Conservation (phyloP, 192 early-diverging fungal genomes). For the Phycomyces nitens region DNA sequence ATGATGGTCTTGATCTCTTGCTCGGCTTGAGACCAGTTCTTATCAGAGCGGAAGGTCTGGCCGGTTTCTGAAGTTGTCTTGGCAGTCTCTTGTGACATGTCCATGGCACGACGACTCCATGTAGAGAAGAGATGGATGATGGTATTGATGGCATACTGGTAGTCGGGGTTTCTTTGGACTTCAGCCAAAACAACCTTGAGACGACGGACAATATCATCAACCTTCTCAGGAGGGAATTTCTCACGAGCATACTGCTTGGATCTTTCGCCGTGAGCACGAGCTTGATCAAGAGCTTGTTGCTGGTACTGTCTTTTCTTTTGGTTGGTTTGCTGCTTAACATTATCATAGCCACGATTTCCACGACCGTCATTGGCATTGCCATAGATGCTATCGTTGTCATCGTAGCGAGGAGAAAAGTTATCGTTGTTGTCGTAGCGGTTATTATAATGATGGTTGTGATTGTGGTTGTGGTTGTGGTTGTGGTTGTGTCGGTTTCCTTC, state of each 20-base stretch:
- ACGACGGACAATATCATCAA: constrained; percentile 25
- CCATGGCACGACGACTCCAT: constrained; percentile 32
- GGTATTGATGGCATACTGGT: constrained; percentile 35
- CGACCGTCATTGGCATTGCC: too few species aligned
- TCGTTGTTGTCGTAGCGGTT: too few species aligned
- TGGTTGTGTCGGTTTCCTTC: too few species aligned
- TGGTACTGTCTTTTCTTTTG: constrained; percentile 10
- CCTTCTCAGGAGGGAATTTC: constrained; percentile 33
- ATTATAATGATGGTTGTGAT: too few species aligned
- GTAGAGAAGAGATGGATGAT: constrained; percentile 25
- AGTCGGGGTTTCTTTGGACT: constrained; percentile 40
- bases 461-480: too few species aligned
- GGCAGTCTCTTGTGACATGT: background rate
- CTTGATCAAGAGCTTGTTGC: constrained; percentile 6
- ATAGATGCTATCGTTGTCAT: too few species aligned
- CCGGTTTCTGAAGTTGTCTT: constrained; percentile 12
- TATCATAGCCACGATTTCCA: background rate
- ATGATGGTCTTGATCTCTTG: constrained; percentile 38
- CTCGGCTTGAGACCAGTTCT: constrained; percentile 21
- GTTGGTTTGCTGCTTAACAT: background rate
- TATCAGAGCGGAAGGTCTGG: constrained; percentile 22
- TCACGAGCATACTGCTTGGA: constrained; percentile 19
- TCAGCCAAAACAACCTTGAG: constrained; percentile 31
- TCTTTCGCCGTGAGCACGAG: constrained; percentile 9
- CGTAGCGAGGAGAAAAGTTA: too few species aligned